Evolutionary conservation across 116 monocot species (phyloP), one percentile per base, ranked within the genome.

Genomic region (Papilionanthe hybrid): DNA sequence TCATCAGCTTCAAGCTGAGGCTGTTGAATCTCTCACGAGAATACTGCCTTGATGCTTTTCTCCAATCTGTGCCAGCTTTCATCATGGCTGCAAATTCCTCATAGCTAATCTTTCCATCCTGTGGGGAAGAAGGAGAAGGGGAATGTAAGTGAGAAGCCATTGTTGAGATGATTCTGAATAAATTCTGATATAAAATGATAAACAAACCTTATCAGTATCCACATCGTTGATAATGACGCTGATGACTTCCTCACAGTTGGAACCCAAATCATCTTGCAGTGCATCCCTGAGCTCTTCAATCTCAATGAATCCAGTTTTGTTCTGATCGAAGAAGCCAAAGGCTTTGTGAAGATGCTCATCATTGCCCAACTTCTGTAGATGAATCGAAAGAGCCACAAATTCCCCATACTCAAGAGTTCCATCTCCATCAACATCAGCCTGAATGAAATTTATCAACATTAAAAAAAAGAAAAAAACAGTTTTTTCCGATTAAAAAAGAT

Each of bases 391-490:
- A 0, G 88, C 85, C 65, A 88, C 88, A 82, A 88, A 88, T 75
- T 88, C 88, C 4, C 83, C 80, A 63, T 83, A 88, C 37, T 88
- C 88, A 25, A 88, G 45, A 37, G 82, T 80, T 63, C 88, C 88
- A 50, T 85, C 83, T 32, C 88, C 85, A 78, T 88, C 83, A 12
- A 80, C 77, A 78, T 88, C 88, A 67, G 88, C 88, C 88, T 88
- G 79, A n/a, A 58, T 58, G n/a, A 58, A 58, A 7, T 2, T 58
- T n/a, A 58, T n/a, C 58, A 5, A 7, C 58, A 58, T 58, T 3
- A 1, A 58, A n/a, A 58, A 58, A 22, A 2, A 49, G 4, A n/a
- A n/a, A n/a, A 58, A 37, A 37, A 37, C n/a, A n/a, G n/a, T n/a
- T n/a, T n/a, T 37, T 37, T 37, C 37, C 37, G 37, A 37, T 3